Evolutionary conservation across 2,329 filamentous ascomycete genomes (phyloP).

Genomic region (Cryphonectria naterciae): DNA sequence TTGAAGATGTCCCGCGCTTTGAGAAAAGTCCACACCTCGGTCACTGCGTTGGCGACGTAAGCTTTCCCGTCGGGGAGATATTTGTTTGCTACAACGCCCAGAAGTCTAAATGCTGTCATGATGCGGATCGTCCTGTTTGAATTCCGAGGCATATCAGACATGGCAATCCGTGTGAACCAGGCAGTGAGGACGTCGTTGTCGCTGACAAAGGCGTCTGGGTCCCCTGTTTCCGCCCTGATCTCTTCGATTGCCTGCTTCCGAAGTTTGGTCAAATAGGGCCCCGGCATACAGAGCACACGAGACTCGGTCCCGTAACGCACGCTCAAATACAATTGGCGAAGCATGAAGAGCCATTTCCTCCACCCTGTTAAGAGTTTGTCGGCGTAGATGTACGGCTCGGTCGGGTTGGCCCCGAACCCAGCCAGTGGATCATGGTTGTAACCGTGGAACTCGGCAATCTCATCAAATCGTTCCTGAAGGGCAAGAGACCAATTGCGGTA

Average conservation of each 20-base stretch:
- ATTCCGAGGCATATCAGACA: neutral
- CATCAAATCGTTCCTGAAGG: neutral
- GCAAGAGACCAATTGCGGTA: neutral
- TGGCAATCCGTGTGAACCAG: neutral
- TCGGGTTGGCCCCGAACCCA: neutral
- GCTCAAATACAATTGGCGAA: neutral
- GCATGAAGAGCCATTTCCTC: neutral
- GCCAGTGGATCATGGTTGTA: neutral
- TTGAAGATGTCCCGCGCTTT: neutral
- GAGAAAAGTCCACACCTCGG: neutral
- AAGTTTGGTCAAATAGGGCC: neutral
- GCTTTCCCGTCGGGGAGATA: neutral
- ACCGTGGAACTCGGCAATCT: neutral
- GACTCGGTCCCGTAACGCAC: neutral
- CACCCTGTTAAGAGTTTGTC: neutral
- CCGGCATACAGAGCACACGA: neutral
- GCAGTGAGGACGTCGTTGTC: neutral
- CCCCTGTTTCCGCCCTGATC: neutral
- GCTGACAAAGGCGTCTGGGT: neutral
- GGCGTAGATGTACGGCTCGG: neutral
- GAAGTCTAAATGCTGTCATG: neutral
- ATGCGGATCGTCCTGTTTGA: neutral
- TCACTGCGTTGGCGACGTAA: neutral
- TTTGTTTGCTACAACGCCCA: neutral
- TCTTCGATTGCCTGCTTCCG: neutral